Percentiles rank a stretch among this genome's conserved stretches.
These are phyloP conservation scores for Flaveria sonorensis DNA, from an alignment of 129 eudicot genomes.

Conservation along the genomic window DNA sequence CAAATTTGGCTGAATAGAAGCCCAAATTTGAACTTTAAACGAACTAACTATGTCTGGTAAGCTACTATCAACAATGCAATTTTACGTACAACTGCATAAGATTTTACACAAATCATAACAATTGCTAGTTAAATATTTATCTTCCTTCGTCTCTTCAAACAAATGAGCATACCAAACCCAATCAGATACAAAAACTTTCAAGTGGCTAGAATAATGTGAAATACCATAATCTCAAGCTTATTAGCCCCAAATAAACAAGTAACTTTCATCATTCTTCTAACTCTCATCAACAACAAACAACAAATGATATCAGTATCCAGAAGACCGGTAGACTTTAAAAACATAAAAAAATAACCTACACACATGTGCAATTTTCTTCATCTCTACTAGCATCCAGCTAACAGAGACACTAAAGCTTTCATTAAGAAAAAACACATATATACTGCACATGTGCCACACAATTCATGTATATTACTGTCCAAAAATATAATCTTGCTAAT, in stretches of 20 bases:
- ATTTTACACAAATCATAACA: neutral
- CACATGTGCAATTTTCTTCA: conserved; percentile 32
- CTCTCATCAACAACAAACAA: conserved; percentile 12
- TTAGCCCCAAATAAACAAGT: neutral
- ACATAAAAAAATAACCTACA: conserved; percentile 1
- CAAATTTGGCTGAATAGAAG: neutral
- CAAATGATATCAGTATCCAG: neutral
- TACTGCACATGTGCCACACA: conserved; percentile 11
- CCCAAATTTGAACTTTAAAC: neutral
- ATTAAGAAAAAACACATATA: conserved; percentile 19
- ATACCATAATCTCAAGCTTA: conserved; percentile 2
- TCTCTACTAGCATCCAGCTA: conserved; percentile 22
- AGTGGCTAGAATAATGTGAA: neutral
- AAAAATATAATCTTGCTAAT: conserved; percentile 6
- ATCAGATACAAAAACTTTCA: neutral
- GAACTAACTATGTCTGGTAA: neutral
- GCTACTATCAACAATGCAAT: conserved; percentile 15
- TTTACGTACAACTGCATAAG: neutral
- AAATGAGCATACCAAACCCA: neutral
- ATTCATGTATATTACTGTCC: conserved; percentile 6
- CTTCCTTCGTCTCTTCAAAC: conserved; percentile 7
- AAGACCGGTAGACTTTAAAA: neutral
- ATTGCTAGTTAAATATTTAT: conserved; percentile 8
- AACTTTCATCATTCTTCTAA: conserved; percentile 11
- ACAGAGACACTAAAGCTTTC: conserved; percentile 8